Evolutionary conservation across 140 eudicot species (phyloP), one percentile per base, ranked within the genome.

Genomic region (Stevia rebaudiana): DNA sequence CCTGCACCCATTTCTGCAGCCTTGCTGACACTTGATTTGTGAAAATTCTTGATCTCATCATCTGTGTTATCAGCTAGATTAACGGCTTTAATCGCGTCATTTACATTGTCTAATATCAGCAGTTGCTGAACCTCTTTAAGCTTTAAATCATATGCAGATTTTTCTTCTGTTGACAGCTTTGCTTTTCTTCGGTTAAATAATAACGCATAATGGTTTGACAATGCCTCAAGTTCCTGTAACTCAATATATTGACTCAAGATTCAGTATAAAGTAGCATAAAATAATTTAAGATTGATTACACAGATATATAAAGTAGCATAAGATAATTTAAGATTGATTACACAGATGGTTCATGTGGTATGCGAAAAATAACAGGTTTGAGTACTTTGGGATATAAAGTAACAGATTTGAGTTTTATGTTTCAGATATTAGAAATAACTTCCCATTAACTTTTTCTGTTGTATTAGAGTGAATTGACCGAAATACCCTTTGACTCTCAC

Each of bases 1-100:
- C 99, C 99, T 23, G 99, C 85, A 65, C 97, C 95, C 89, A 94
- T 66, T 72, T 88, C 94, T 42, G 97, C 95, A 68, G 99, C 97
- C 80, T 88, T 88, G 56, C 73, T 83, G 68, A 86, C 86, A 72
- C 99, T 94, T 37, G 99, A 79, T 35, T 76, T 84, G 69, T 83
- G 90, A 52, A 94, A 84, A 65, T 66, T 85, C 76, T 81, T 88
- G 73, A 94, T 69, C 80, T 94, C 99, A 73, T 78, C 78, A 50
- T 41, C 35, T 46, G 76, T 73, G 22, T 49, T 74, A 36, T 78
- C 88, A 72, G 68, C 71, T 49, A 75, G 83, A 64, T 25, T 83
- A n/a, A n/a, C 86, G 17, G 52, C 48, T 54, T 69, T 66, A 53
- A 37, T 78, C 49, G 78, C 85, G 65, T 89, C 94, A 65, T 70